Base-by-base conservation (phyloP, 192 early-diverging fungal genomes). In the Funneliformis geosporum region DNA sequence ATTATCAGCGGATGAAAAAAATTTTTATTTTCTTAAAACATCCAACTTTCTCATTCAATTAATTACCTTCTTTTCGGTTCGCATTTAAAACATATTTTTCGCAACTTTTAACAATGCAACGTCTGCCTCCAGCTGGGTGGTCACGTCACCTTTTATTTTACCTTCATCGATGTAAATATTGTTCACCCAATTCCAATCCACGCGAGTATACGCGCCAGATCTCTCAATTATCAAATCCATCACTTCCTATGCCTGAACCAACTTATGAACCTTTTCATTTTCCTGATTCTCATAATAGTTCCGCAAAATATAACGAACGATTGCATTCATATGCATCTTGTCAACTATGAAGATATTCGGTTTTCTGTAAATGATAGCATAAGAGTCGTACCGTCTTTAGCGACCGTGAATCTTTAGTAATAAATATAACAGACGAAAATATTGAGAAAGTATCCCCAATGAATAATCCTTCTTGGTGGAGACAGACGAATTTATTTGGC, bases 381-480 rank as follows among this genome's bases (percentile, higher is more conserved):
- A 12, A 66, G 28, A 38, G 64, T 8, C 16, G 9, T 27, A 5
- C 14, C 64, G 16, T 27, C 27, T 27, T 66, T 66, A 27, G 64
- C 16, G 12, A 33, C 33, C 27, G 33, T 6, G 33, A 66, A 33
- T 27, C 25, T 28, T 3, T 33, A 12, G 11, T 12, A 4, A 16
- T 33, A 38, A 16, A 10, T 33, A 33, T 66, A 16, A 66, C 11
- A 16, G 64, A 33, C 5, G 64, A 33, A n/a, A 66, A 66, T 23
- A 33, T 33, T 11, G 64, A 16, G 4, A 66, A 66, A 66, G 33
- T 33, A 16, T 66, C 64, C 6, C 28, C 64, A 38, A 66, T 66
- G 64, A 23, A 66, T 33, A 66, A 66, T 66, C 64, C 64, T 66
- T 2, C 64, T 16, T 28, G 14, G 25, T 66, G 64, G 64, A 66